phyloP scores from a whole-genome alignment of 2,329 filamentous ascomycete genomes.

The Stachybotrys chlorohalonatus region DNA sequence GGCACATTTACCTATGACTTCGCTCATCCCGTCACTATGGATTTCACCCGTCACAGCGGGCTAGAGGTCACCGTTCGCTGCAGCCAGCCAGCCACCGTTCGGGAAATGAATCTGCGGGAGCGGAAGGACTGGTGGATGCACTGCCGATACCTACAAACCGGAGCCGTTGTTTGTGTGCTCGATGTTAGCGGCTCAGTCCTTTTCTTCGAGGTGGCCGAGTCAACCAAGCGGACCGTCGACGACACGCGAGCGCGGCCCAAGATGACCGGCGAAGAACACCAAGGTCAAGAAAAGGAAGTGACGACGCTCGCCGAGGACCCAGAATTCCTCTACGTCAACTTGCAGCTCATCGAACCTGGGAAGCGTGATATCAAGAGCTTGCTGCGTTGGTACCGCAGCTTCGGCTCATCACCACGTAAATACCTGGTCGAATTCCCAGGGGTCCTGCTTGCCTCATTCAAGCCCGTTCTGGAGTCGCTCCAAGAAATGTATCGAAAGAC shows the following conservation, averaged over 20 bases:
- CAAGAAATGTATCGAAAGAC: constrained; percentile 38
- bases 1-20: constrained; percentile 18
- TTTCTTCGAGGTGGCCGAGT: constrained; percentile 29
- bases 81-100: constrained; percentile 28
- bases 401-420: constrained; percentile 5
- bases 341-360: constrained; percentile 17
- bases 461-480: constrained; percentile 45
- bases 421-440: constrained; percentile 53
- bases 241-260: constrained; percentile 12
- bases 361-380: constrained; percentile 11
- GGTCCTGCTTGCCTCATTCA: constrained; percentile 48
- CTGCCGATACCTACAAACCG: constrained; percentile 37
- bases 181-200: constrained; percentile 25
- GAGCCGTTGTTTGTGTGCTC: constrained; percentile 40
- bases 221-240: constrained; percentile 6
- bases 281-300: constrained; percentile 5
- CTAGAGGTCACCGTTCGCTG: constrained; percentile 36
- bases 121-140: constrained; percentile 41
- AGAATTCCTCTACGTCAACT: constrained; percentile 17
- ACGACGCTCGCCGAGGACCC: constrained; percentile 21
- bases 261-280: constrained; percentile 9
- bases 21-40: constrained; percentile 17
- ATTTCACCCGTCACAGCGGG: constrained; percentile 28
- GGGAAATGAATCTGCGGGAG: constrained; percentile 10
- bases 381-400: constrained; percentile 19